A percentile compares a stretch with the other conserved stretches of the same genome.
Conservation (phyloP, 106 monocot species). For the Xerophyta viscosa region DNA sequence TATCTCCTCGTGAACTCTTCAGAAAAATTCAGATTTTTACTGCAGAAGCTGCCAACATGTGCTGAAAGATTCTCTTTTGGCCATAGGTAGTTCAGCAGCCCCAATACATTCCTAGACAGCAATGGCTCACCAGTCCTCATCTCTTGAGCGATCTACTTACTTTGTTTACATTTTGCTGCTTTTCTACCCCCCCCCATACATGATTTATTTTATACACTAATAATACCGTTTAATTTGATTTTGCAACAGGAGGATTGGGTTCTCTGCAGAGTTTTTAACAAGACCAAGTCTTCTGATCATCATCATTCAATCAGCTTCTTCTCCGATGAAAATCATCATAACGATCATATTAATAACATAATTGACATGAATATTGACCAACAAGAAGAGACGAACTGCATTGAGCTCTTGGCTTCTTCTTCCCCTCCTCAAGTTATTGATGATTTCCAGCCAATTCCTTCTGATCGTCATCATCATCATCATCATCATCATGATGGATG, state of each 20-base stretch:
- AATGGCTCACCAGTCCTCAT: not conserved
- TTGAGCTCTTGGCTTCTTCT: slow-evolving; percentile 9
- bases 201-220: too few relatives aligned
- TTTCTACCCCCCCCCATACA: too few relatives aligned
- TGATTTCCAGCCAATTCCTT: too few relatives aligned
- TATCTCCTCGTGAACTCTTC: not conserved
- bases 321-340: not conserved
- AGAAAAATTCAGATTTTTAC: too few relatives aligned
- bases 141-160: not conserved
- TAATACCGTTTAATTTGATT: not conserved
- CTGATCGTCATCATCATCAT: too few relatives aligned
- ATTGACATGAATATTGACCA: too few relatives aligned
- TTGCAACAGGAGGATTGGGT: slow-evolving; percentile 51
- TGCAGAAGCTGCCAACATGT: not conserved
- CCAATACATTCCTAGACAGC: not conserved
- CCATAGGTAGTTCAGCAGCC: not conserved
- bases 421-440: slow-evolving; percentile 2
- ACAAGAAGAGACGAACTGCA: too few relatives aligned
- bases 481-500: too few relatives aligned
- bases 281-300: slow-evolving; percentile 5
- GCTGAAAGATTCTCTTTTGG: not conserved
- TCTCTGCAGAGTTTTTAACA: slow-evolving; percentile 43
- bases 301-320: not conserved
- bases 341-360: too few relatives aligned
- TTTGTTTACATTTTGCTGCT: not conserved